Evolutionary conservation across 129 eudicot genomes (phyloP), one percentile per base, ranked within the genome.

Genomic region (Deinandra increscens): DNA sequence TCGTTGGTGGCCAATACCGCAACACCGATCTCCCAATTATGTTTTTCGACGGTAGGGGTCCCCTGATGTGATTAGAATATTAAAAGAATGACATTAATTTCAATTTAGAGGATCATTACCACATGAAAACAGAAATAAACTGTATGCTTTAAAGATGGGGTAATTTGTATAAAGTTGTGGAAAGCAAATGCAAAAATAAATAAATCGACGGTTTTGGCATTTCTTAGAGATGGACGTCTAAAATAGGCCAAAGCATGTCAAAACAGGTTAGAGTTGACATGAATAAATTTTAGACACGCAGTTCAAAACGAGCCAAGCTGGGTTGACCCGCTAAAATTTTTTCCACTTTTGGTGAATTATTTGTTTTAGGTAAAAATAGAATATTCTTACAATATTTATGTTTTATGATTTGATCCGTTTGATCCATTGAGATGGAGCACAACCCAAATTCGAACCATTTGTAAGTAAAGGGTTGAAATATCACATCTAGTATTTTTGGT

Each of bases 1-100:
- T 85, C 17, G 68, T 12, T 55, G 93, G 99, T 45, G 99, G 99
- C 99, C 99, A 89, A 64, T 94, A 94, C 43, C 93, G 87, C 60
- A 94, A 74, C 31, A 94, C 69, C 3, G 99, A 89, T 82, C 99
- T 94, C 45, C 99, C 99, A 3, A 94, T 78, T 51, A 94, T 89
- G 71, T 94, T 94, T 73, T 85, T 89, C 0, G 84, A 76, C 43
- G 99, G 99, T 51, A 94, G 77, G 12, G 99, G 91, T 41, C 97
- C 99, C 98, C 98, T 92, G 71, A 54, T 39, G 38, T 9, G 18
- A 61, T 76, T 13, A 22, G 55, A 50, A 55, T 13, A 14, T 50
- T 6, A 63, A 64, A 29, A 7, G 6, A 31, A 6, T 26, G 7
- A 62, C 45, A 1, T 18, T n/a, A 9, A 13, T 56, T 10, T 8